Evolutionary conservation across 192 early-diverging fungal species (phyloP).

Genomic region (Entomortierella lignicola): DNA sequence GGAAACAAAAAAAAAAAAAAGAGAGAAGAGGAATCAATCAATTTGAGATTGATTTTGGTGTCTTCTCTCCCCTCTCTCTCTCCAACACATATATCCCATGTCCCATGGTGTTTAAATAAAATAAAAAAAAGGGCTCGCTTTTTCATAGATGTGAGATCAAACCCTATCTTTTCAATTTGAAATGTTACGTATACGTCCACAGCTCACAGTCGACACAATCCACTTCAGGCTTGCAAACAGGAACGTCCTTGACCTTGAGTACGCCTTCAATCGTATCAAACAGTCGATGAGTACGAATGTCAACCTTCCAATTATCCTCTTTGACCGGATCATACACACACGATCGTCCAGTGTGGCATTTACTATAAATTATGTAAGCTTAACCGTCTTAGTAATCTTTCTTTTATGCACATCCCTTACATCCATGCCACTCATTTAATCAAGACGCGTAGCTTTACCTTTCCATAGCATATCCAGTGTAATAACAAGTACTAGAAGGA

Average conservation of each 20-base stretch:
- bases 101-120: too few species aligned
- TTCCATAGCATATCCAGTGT: slow-evolving; percentile 79
- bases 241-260: slow-evolving; percentile 58
- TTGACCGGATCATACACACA: slow-evolving; percentile 77
- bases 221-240: slow-evolving; percentile 59
- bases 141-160: too few species aligned
- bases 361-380: slow-evolving; percentile 17
- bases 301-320: slow-evolving; percentile 72
- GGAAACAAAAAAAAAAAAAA: too few species aligned
- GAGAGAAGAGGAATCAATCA: too few species aligned
- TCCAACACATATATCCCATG: too few species aligned
- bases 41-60: too few species aligned
- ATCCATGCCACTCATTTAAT: not conserved
- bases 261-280: slow-evolving; percentile 80
- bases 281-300: slow-evolving; percentile 85
- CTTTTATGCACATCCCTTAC: too few species aligned
- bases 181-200: slow-evolving; percentile 69
- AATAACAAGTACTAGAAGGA: slow-evolving; percentile 72
- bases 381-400: too few species aligned
- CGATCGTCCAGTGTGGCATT: slow-evolving; percentile 64
- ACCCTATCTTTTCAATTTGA: too few species aligned
- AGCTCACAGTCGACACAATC: slow-evolving; percentile 83
- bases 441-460: slow-evolving; percentile 59
- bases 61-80: too few species aligned
- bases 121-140: too few species aligned